phyloP scores from a whole-genome alignment of 495 filamentous ascomycete genomes.

The Schizothecium vesticola region DNA sequence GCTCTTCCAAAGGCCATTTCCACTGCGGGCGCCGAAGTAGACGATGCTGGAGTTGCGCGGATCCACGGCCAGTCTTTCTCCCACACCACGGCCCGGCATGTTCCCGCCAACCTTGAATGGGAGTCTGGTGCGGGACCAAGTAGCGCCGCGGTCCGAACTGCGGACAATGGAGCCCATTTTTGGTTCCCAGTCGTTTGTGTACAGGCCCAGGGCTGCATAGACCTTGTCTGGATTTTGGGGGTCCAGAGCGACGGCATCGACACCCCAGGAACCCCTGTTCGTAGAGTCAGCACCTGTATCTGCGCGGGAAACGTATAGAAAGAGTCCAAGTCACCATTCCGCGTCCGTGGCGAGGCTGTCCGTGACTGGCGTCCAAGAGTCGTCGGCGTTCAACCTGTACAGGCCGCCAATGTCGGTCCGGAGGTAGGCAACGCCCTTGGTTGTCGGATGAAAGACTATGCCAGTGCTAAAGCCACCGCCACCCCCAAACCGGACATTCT shows the following conservation, averaged over 20 bases:
- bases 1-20: conserved; percentile 59
- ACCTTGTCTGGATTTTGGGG: conserved; percentile 48
- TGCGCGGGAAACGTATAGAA: neutral
- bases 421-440: conserved; percentile 54
- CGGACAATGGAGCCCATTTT: conserved; percentile 49
- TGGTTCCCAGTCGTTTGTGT: conserved; percentile 56
- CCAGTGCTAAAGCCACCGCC: conserved; percentile 59
- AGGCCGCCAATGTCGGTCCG: conserved; percentile 60
- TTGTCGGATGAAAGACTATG: conserved; percentile 54
- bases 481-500: conserved; percentile 46
- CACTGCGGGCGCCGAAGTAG: conserved; percentile 56
- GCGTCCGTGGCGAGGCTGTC: conserved; percentile 46
- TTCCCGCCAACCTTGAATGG: conserved; percentile 60
- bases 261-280: conserved; percentile 47
- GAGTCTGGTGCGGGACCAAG: conserved; percentile 42
- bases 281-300: conserved; percentile 14
- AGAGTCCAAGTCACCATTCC: conserved; percentile 36
- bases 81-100: conserved; percentile 61
- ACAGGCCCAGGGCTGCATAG: conserved; percentile 55
- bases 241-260: conserved; percentile 55
- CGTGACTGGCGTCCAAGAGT: conserved; percentile 54
- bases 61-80: conserved; percentile 58
- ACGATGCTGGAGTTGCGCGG: conserved; percentile 51
- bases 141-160: conserved; percentile 46
- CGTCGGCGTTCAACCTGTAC: conserved; percentile 49